Percentiles rank a stretch among this genome's conserved stretches.
Conservation (phyloP, 495 filamentous ascomycete genomes). For the Penicillium bialowiezense region DNA sequence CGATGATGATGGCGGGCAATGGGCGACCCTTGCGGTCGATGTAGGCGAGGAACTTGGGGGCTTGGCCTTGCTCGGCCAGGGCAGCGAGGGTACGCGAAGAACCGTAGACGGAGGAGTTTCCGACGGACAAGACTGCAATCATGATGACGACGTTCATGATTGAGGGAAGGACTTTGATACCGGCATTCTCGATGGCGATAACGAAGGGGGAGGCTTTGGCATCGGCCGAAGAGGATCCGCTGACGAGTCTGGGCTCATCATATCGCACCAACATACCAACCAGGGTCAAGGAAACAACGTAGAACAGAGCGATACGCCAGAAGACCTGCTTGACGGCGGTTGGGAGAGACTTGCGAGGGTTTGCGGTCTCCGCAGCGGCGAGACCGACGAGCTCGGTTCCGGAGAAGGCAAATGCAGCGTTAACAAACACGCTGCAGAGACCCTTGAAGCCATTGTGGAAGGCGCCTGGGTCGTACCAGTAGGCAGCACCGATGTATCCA, state of each 20-base stretch:
- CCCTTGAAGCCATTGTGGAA: conserved; percentile 95
- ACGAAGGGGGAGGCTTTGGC: conserved; percentile 83
- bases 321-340: conserved; percentile 92
- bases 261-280: conserved; percentile 77
- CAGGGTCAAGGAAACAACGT: conserved; percentile 69
- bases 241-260: conserved; percentile 57
- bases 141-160: conserved; percentile 91
- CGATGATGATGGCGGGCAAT: conserved; percentile 66
- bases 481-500: conserved; percentile 78
- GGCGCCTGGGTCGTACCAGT: conserved; percentile 83
- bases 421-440: conserved; percentile 89
- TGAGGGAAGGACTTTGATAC: conserved; percentile 70
- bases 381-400: conserved; percentile 94
- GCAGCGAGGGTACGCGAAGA: conserved; percentile 84
- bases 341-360: conserved; percentile 82
- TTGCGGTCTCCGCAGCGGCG: conserved; percentile 82
- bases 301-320: conserved; percentile 91
- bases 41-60: conserved; percentile 71
- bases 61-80: conserved; percentile 81
- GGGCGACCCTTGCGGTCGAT: conserved; percentile 84
- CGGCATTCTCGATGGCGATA: conserved; percentile 79
- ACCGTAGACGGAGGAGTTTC: conserved; percentile 84
- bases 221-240: conserved; percentile 53
- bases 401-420: conserved; percentile 86
- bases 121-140: conserved; percentile 82